Conservation (phyloP, 139 green algal species). For the Micractinium sp. region DNA sequence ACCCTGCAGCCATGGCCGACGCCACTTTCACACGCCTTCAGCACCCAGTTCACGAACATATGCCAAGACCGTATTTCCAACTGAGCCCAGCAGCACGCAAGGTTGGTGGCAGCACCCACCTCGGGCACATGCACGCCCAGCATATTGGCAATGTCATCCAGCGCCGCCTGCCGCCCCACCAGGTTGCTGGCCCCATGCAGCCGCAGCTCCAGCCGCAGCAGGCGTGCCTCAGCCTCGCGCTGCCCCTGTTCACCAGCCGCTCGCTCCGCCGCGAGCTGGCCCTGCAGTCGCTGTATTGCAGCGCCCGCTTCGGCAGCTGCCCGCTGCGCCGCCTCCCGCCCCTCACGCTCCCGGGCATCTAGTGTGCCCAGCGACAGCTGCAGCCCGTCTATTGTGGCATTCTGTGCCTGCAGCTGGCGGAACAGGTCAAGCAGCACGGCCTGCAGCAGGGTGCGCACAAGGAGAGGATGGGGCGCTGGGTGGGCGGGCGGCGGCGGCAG, state of each 20-base stretch:
- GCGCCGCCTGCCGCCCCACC: slow-evolving; percentile 2
- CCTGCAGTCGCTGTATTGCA: background rate
- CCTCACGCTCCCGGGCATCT: background rate
- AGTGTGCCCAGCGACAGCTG: background rate
- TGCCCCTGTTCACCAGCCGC: background rate
- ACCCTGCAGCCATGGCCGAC: background rate
- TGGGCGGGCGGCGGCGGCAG: background rate
- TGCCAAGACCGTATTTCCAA: too few relatives aligned
- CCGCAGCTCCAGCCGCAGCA: background rate
- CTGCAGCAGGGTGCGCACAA: background rate
- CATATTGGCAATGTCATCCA: slow-evolving; percentile 22
- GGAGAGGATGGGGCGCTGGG: background rate
- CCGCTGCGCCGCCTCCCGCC: background rate
- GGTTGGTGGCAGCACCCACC: background rate
- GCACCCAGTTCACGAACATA: too few relatives aligned
- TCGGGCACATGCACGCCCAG: slow-evolving; percentile 12
- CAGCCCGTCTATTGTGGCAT: background rate
- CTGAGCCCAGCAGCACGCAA: background rate
- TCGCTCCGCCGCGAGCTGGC: background rate
- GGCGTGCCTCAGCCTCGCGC: background rate
- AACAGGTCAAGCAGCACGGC: slow-evolving; percentile 1
- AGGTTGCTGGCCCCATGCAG: slow-evolving; percentile 19
- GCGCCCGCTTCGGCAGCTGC: background rate
- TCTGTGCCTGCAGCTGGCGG: background rate
- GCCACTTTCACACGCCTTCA: too few relatives aligned